These are phyloP conservation scores for Pythium folliculosum DNA, from an alignment of 352 stramenopile genomes.

Conservation along the genomic window DNA sequence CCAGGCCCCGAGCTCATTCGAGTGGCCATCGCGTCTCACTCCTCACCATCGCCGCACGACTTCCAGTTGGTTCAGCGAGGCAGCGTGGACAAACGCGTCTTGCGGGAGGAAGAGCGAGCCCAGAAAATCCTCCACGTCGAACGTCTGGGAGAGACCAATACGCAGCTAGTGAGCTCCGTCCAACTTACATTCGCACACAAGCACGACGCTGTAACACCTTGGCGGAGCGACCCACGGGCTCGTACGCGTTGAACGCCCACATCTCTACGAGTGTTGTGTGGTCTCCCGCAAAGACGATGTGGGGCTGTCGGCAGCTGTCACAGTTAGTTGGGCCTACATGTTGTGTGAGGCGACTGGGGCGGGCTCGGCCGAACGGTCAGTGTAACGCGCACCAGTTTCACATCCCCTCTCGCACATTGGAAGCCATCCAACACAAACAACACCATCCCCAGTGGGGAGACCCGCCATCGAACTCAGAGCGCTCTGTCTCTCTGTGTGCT, in stretches of 20 bases:
- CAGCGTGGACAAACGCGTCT: slow-evolving; percentile 69
- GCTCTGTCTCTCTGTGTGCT: neutral
- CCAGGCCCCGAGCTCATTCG: too few species aligned
- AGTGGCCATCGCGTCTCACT: too few species aligned
- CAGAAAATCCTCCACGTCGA: slow-evolving; percentile 39
- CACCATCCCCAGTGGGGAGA: too few species aligned
- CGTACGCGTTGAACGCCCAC: slow-evolving; percentile 21
- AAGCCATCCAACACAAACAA: neutral
- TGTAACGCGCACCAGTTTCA: slow-evolving; percentile 14
- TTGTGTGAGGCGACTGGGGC: neutral
- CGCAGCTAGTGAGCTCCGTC: neutral
- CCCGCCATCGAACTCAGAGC: too few species aligned
- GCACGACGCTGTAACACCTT: slow-evolving; percentile 1
- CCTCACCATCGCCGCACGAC: slow-evolving; percentile 54
- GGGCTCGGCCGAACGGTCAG: neutral
- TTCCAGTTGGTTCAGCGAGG: slow-evolving; percentile 65
- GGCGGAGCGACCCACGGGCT: slow-evolving; percentile 7
- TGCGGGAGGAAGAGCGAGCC: slow-evolving; percentile 23
- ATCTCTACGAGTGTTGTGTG: neutral
- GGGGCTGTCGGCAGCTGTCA: too few species aligned
- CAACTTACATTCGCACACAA: neutral
- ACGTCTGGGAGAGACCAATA: slow-evolving; percentile 30
- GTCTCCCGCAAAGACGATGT: too few species aligned
- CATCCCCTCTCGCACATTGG: neutral
- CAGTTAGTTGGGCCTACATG: too few species aligned